These are phyloP conservation scores for Hirsutella rhossiliensis DNA, from an alignment of 2,329 filamentous ascomycete genomes.

Conservation along the genomic window DNA sequence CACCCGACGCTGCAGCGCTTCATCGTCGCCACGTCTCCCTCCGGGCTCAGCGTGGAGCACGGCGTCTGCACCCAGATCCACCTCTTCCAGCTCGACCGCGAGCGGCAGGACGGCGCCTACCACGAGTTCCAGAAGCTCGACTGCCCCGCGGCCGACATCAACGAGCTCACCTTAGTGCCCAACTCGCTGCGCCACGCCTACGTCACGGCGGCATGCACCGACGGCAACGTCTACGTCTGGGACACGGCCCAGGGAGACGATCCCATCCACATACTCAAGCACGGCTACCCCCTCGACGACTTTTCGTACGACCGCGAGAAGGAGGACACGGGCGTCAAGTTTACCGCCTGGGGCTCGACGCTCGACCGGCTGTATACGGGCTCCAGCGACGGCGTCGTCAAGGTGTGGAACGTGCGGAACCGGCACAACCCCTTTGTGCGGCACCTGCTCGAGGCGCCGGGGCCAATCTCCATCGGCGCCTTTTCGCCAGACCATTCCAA, in stretches of 20 bases:
- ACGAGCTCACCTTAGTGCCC: conserved; percentile 47
- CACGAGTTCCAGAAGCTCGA: conserved; percentile 42
- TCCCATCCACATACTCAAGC: conserved; percentile 41
- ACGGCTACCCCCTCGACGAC: conserved; percentile 32
- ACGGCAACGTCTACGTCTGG: conserved; percentile 52
- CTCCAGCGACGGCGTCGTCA: conserved; percentile 49
- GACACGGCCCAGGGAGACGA: conserved; percentile 43
- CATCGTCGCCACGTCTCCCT: conserved; percentile 44
- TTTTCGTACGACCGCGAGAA: conserved; percentile 33
- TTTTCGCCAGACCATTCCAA: conserved; percentile 45
- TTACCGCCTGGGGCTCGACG: conserved; percentile 47
- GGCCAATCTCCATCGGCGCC: conserved; percentile 43
- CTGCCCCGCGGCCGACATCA: conserved; percentile 48
- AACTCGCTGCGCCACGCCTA: conserved; percentile 39
- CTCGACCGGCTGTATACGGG: conserved; percentile 50
- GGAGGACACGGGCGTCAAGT: conserved; percentile 52
- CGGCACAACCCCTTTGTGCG: conserved; percentile 32
- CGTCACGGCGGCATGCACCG: conserved; percentile 48
- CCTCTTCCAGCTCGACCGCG: conserved; percentile 29
- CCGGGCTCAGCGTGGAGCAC: conserved; percentile 29
- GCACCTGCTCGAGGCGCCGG: conserved; percentile 40
- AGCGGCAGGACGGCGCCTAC: conserved; percentile 16
- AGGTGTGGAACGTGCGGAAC: conserved; percentile 48
- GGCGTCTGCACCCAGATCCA: conserved; percentile 43
- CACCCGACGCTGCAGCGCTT: conserved; percentile 43